A percentile compares a stretch with the other conserved stretches of the same genome.
phyloP scores from a whole-genome alignment of 495 filamentous ascomycete genomes.

The Articulospora tetracladia region DNA sequence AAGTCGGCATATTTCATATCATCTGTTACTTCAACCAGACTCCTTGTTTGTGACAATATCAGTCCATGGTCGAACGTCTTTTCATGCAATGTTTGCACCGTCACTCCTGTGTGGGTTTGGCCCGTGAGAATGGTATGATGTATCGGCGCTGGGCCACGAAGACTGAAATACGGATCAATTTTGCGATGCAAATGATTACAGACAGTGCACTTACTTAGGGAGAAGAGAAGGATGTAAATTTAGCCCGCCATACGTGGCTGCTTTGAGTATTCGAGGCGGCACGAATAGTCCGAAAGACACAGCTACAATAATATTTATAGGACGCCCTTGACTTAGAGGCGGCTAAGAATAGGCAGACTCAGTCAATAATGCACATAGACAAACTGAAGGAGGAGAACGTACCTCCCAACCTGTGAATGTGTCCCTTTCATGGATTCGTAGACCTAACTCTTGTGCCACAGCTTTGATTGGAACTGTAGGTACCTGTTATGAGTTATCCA shows the following conservation, averaged over 20 bases:
- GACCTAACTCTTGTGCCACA: slow-evolving; percentile 54
- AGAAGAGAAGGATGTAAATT: slow-evolving; percentile 96
- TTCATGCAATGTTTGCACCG: slow-evolving; percentile 79
- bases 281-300: slow-evolving; percentile 96
- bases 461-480: slow-evolving; percentile 63
- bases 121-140: slow-evolving; percentile 58
- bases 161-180: slow-evolving; percentile 36
- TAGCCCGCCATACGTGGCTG: slow-evolving; percentile 74
- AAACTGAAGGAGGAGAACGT: slow-evolving; percentile 19
- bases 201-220: slow-evolving; percentile 58
- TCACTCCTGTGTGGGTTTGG: slow-evolving; percentile 52
- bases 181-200: neutral
- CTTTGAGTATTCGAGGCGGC: slow-evolving; percentile 66
- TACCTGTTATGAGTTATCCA: neutral
- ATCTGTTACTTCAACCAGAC: slow-evolving; percentile 38
- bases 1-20: slow-evolving; percentile 29
- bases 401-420: slow-evolving; percentile 82
- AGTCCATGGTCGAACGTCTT: slow-evolving; percentile 71
- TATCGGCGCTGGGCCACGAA: slow-evolving; percentile 60
- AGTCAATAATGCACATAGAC: neutral
- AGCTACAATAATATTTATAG: slow-evolving; percentile 80
- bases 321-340: slow-evolving; percentile 43
- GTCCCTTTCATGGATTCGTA: slow-evolving; percentile 70
- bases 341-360: slow-evolving; percentile 36
- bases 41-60: slow-evolving; percentile 57